Evolutionary conservation across 495 filamentous ascomycete species (phyloP).

Genomic region (Schizothecium vesticola): DNA sequence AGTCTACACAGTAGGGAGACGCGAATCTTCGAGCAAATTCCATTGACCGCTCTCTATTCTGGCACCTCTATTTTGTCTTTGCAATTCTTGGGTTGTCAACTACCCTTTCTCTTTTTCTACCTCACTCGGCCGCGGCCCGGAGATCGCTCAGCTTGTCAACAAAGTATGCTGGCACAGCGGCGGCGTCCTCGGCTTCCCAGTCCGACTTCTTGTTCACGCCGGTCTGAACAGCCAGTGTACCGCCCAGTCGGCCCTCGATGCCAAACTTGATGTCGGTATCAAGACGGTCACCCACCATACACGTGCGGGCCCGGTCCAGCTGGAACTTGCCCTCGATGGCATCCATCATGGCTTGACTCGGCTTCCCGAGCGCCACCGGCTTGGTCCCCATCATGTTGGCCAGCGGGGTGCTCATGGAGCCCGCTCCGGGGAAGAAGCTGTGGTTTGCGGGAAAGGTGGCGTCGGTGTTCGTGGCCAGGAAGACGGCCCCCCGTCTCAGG

Average conservation of each 20-base stretch:
- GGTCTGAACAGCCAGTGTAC: constrained; percentile 86
- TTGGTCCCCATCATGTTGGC: constrained; percentile 64
- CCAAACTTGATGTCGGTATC: constrained; percentile 97
- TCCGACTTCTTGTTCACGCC: constrained; percentile 81
- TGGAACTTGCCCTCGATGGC: constrained; percentile 92
- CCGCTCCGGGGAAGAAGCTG: constrained; percentile 86
- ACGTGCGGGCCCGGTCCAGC: constrained; percentile 76
- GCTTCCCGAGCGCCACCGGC: constrained; percentile 82
- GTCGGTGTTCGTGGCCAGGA: constrained; percentile 91
- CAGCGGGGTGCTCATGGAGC: constrained; percentile 73
- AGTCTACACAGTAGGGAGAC: neutral
- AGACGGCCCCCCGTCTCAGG: constrained; percentile 73
- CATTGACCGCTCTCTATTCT: neutral
- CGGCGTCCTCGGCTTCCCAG: constrained; percentile 57
- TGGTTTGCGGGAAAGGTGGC: constrained; percentile 75
- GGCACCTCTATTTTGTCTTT: neutral
- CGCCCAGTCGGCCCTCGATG: constrained; percentile 81
- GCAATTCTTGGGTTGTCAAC: neutral
- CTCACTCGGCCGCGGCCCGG: constrained; percentile 26
- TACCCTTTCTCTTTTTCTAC: neutral
- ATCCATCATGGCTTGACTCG: constrained; percentile 98
- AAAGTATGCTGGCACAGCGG: constrained; percentile 68
- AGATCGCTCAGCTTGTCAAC: constrained; percentile 80
- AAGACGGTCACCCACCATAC: constrained; percentile 93
- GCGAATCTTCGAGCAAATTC: neutral